Percentiles rank a stretch among this genome's conserved stretches.
phyloP scores from a whole-genome alignment of 2,329 filamentous ascomycete genomes.

The Monascus ruber region DNA sequence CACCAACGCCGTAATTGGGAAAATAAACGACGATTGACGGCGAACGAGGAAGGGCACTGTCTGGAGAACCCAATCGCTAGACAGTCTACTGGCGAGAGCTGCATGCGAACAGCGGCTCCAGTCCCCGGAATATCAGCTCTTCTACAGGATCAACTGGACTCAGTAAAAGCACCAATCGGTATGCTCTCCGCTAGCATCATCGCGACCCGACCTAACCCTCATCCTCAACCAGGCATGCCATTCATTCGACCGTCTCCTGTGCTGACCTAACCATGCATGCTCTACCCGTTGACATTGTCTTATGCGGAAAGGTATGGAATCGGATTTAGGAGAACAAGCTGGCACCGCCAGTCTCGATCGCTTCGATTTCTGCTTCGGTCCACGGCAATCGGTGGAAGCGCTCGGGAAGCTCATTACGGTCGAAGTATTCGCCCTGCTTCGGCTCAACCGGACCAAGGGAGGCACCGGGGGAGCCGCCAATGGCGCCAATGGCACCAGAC shows the following conservation, averaged over 20 bases:
- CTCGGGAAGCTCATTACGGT: slow-evolving; percentile 73
- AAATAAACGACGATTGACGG: slow-evolving; percentile 3
- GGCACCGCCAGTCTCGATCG: slow-evolving; percentile 86
- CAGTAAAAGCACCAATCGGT: too few species aligned
- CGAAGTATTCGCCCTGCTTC: slow-evolving; percentile 67
- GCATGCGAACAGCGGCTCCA: too few species aligned
- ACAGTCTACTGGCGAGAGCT: too few species aligned
- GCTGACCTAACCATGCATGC: not conserved
- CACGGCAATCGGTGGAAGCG: slow-evolving; percentile 70
- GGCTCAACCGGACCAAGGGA: slow-evolving; percentile 63
- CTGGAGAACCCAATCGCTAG: too few species aligned
- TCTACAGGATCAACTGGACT: too few species aligned
- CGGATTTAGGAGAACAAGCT: slow-evolving; percentile 43
- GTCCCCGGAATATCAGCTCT: too few species aligned
- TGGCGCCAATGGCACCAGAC: slow-evolving; percentile 40
- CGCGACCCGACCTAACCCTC: not conserved
- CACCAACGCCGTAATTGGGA: slow-evolving; percentile 20
- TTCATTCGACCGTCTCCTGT: not conserved
- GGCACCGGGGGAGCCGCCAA: slow-evolving; percentile 54
- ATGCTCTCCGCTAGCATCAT: not conserved
- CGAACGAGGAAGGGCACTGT: too few species aligned
- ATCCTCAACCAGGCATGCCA: not conserved
- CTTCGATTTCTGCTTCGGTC: slow-evolving; percentile 79
- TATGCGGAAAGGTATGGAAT: slow-evolving; percentile 6
- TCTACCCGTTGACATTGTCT: slow-evolving; percentile 8